Base-by-base conservation (phyloP, 768 basidiomycete species). In the Serendipita sp. region DNA sequence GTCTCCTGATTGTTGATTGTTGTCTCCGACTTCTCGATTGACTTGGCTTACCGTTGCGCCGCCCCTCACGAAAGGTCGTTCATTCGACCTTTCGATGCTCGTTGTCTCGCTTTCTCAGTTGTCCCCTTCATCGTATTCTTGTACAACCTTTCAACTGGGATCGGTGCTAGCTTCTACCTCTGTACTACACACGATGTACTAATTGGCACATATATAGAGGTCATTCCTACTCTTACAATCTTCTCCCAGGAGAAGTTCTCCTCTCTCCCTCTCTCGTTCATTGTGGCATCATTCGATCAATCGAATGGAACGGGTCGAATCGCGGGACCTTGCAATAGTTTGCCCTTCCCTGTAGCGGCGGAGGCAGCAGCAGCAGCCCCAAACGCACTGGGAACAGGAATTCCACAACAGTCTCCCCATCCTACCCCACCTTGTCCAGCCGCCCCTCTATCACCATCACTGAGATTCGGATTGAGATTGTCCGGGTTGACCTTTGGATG, bases 391-490 rank as follows among this genome's bases (percentile, higher is more conserved):
- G 92, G 92, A 3, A 95, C 82, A 0, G 83, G 84, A 64, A 94
- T 95, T 0, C 91, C 90, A 72, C 92, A 94, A 70, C 92, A 92
- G 67, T 95, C 90, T 0, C 88, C 90, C 88, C 90, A 90, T 2
- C 86, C 84, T 4, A 58, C 53, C 31, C 17, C 20, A n/a, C 24
- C 53, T 58, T 58, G 53, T 13, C 45, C 45, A 9, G 45, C 45
- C 20, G 20, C 45, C 5, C 45, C 45, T 7, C 9, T 20, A 7
- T 48, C 45, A 28, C 17, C 34, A 5, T 14, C 34, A 38, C 34
- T 2, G 4, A 1, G 34, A 14, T 38, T 1, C 34, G 34, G 34
- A 5, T 38, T 38, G 34, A 38, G 34, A 38, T 38, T 38, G 34
- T 38, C 34, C 34, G 22, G 48, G 48, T 30, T 30, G 7, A 24